Evolutionary conservation across 1,284 basidiomycete genomes (phyloP).

Genomic region (Cryptococcus hybrid): DNA sequence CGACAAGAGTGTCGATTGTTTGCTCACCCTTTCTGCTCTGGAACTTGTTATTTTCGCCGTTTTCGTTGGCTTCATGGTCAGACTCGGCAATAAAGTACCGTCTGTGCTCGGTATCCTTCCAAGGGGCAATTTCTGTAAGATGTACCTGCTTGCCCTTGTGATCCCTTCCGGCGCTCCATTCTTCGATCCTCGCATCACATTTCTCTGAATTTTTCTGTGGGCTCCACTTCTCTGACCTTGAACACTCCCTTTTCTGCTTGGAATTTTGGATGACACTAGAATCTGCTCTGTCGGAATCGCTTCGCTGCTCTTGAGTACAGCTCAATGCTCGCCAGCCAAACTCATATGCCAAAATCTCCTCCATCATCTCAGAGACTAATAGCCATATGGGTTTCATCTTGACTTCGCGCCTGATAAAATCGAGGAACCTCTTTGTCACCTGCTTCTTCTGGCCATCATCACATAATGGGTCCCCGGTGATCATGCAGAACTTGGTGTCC

Average conservation of each 20-base stretch:
- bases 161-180: conserved; percentile 51
- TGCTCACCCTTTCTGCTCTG: background rate
- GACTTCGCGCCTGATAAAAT: conserved; percentile 46
- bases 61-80: conserved; percentile 26
- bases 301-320: conserved; percentile 57
- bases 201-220: conserved; percentile 45
- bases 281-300: conserved; percentile 54
- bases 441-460: conserved; percentile 51
- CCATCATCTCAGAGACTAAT: conserved; percentile 54
- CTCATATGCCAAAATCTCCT: conserved; percentile 54
- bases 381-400: conserved; percentile 58
- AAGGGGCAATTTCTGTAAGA: conserved; percentile 58
- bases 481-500: conserved; percentile 49
- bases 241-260: conserved; percentile 53
- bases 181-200: conserved; percentile 54
- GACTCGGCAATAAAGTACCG: conserved; percentile 57
- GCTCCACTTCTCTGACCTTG: conserved; percentile 48
- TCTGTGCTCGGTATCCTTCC: conserved; percentile 57
- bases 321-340: conserved; percentile 57
- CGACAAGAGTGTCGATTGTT: conserved; percentile 52
- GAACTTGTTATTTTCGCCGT: conserved; percentile 40
- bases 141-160: conserved; percentile 60
- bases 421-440: conserved; percentile 53
- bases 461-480: conserved; percentile 58
- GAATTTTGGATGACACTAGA: conserved; percentile 51